These are phyloP conservation scores for Xylariomycetidae sp. DNA, from an alignment of 2,329 filamentous ascomycete genomes.

Conservation along the genomic window DNA sequence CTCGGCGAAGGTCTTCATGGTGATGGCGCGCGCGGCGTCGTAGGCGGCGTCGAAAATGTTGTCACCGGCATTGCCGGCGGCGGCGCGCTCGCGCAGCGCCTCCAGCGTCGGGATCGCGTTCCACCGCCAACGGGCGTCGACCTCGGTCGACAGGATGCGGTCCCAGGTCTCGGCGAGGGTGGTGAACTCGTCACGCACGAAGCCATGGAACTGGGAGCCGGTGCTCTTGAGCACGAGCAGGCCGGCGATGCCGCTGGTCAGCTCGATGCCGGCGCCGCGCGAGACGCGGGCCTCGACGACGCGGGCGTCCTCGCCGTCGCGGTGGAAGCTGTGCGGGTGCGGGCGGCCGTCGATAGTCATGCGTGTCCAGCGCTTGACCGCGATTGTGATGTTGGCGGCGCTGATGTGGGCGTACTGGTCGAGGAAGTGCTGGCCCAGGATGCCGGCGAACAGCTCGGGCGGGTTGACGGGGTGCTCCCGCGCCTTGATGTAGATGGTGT, in stretches of 20 bases:
- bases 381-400: slow-evolving; percentile 73
- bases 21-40: slow-evolving; percentile 73
- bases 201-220: slow-evolving; percentile 91
- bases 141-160: slow-evolving; percentile 89
- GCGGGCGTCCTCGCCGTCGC: slow-evolving; percentile 84
- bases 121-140: slow-evolving; percentile 87
- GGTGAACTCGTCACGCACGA: slow-evolving; percentile 89
- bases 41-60: slow-evolving; percentile 75
- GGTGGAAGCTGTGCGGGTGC: slow-evolving; percentile 91
- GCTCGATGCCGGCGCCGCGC: slow-evolving; percentile 64
- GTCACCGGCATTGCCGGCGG: slow-evolving; percentile 30
- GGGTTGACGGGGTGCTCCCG: slow-evolving; percentile 90
- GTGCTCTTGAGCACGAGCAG: slow-evolving; percentile 94
- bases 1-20: slow-evolving; percentile 84
- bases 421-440: slow-evolving; percentile 84
- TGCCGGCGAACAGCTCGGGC: slow-evolving; percentile 85
- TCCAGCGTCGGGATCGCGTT: slow-evolving; percentile 60
- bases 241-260: slow-evolving; percentile 74
- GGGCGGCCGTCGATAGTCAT: slow-evolving; percentile 82
- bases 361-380: slow-evolving; percentile 87
- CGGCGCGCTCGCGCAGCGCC: slow-evolving; percentile 64
- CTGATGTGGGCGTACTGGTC: slow-evolving; percentile 85
- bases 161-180: slow-evolving; percentile 89
- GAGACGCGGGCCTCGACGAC: slow-evolving; percentile 70
- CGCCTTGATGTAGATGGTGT: slow-evolving; percentile 91